These are phyloP conservation scores for Ustilago hordei DNA, from an alignment of 1,284 basidiomycete species.

Conservation along the genomic window DNA sequence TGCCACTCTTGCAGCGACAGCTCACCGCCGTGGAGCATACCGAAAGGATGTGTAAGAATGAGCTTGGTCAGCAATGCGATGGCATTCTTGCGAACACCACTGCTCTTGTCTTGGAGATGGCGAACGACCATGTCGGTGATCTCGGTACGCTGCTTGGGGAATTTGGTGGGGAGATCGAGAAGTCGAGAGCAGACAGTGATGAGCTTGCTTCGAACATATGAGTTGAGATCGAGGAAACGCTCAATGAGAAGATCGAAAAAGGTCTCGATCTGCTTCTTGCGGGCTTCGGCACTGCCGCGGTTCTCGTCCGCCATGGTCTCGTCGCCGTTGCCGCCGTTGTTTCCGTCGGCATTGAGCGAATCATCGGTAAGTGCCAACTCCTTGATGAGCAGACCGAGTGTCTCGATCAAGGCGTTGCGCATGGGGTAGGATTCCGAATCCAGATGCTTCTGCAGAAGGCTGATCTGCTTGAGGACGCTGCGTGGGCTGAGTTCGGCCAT, in stretches of 20 bases:
- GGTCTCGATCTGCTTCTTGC: slow-evolving; percentile 83
- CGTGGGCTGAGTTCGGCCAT: slow-evolving; percentile 86
- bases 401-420: slow-evolving; percentile 74
- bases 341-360: slow-evolving; percentile 40
- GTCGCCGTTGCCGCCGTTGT: slow-evolving; percentile 14
- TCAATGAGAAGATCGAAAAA: slow-evolving; percentile 88
- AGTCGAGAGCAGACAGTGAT: slow-evolving; percentile 80
- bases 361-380: slow-evolving; percentile 70
- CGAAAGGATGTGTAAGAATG: slow-evolving; percentile 90
- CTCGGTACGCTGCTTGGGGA: slow-evolving; percentile 84
- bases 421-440: slow-evolving; percentile 98
- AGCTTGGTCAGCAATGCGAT: slow-evolving; percentile 83
- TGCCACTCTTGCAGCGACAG: slow-evolving; percentile 80
- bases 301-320: slow-evolving; percentile 49
- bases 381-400: slow-evolving; percentile 67
- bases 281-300: slow-evolving; percentile 71
- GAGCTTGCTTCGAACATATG: slow-evolving; percentile 90
- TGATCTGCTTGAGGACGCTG: slow-evolving; percentile 89
- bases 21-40: slow-evolving; percentile 83
- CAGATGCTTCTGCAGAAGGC: slow-evolving; percentile 83
- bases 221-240: slow-evolving; percentile 87
- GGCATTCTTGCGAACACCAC: slow-evolving; percentile 86
- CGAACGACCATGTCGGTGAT: slow-evolving; percentile 82
- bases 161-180: slow-evolving; percentile 80
- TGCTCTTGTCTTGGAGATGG: slow-evolving; percentile 89